Base-by-base conservation (phyloP, 768 basidiomycete species). In the Favolaschia claudopus region DNA sequence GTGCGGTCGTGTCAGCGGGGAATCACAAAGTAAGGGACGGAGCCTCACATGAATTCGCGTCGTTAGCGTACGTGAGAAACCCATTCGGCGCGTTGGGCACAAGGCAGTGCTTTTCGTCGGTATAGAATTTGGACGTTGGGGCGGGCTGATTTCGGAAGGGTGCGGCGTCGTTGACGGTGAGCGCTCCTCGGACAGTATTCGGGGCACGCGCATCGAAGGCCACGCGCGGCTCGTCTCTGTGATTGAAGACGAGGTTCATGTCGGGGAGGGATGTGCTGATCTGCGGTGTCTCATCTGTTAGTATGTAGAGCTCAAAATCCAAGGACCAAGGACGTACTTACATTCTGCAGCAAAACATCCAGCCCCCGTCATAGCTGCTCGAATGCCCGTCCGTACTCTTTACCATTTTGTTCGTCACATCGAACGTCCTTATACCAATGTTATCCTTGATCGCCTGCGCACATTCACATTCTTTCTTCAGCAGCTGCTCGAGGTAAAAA, bases 211-310 rank as follows among this genome's bases (percentile, higher is more conserved):
- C 45, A 22, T 62, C 49, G 25, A 66, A 66, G n/a, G 46, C 60
- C 14, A 66, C 61, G 20, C 64, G 60, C 20, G 64, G 65, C 58
- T 76, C 46, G 69, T 68, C 39, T 52, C 68, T 27, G 68, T 63
- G 47, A 40, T 51, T 74, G 59, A 40, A 62, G 57, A 66, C 17
- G 8, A 66, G 5, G 17, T 55, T 60, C 28, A 60, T 17, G 17
- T 39, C 38, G 38, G 38, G 38, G 10, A 39, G 38, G 13, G n/a
- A n/a, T n/a, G n/a, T n/a, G n/a, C n/a, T n/a, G n/a, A n/a, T n/a
- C n/a, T n/a, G n/a, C n/a, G n/a, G n/a, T n/a, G n/a, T n/a, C n/a
- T n/a, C n/a, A n/a, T n/a, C n/a, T n/a, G n/a, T n/a, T n/a, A n/a
- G n/a, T n/a, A n/a, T n/a, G n/a, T n/a, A n/a, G n/a, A n/a, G n/a